A percentile compares a stretch with the other conserved stretches of the same genome.
Evolutionary conservation across 345 rosid genomes (phyloP).

Genomic region (Eucalyptus cladocalyx): DNA sequence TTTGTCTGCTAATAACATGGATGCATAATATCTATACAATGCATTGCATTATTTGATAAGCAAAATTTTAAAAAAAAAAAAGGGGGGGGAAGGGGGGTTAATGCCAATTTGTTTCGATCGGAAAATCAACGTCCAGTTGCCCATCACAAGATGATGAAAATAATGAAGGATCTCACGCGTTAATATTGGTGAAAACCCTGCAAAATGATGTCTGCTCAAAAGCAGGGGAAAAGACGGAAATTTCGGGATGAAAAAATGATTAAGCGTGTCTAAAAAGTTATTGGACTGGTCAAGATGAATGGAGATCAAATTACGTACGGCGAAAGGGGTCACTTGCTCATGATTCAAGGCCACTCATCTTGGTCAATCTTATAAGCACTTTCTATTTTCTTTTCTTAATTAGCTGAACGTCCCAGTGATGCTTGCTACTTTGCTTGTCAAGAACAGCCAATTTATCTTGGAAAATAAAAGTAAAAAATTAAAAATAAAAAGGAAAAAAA

Average conservation of each 20-base stretch:
- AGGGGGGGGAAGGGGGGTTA: accelerated
- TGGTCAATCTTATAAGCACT: not conserved
- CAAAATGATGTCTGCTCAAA: not conserved
- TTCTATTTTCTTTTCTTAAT: not conserved
- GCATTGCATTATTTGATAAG: not conserved
- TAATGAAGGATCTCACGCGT: not conserved
- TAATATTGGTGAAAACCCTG: not conserved
- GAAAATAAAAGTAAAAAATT: not conserved
- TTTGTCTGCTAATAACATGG: not conserved
- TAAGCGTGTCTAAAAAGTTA: not conserved
- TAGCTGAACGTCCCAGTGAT: not conserved
- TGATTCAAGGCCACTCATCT: not conserved
- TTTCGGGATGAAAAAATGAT: not conserved
- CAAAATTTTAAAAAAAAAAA: not conserved
- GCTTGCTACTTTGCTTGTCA: not conserved
- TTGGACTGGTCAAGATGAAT: not conserved
- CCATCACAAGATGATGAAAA: not conserved
- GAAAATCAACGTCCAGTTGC: not conserved
- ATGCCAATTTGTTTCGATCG: not conserved
- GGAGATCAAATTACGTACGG: not conserved
- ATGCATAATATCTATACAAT: not conserved
- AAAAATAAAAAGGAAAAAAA: not conserved
- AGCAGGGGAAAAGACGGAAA: not conserved
- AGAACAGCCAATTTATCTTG: not conserved
- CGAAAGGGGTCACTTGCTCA: not conserved